Base-by-base conservation (phyloP, 768 basidiomycete species). In the Scleroderma citrinum region DNA sequence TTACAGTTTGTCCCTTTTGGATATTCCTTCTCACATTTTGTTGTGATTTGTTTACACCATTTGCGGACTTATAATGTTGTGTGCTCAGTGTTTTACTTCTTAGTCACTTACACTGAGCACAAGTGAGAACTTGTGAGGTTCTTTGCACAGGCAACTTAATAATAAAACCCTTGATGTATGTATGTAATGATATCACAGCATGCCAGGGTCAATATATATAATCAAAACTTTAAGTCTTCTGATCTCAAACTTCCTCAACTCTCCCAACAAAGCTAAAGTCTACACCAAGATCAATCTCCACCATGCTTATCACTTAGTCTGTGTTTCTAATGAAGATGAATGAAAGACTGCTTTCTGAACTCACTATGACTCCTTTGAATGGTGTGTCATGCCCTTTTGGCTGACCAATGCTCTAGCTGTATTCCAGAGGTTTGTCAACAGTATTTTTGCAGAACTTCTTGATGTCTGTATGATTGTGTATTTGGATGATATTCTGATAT, bases 261-360 rank as follows among this genome's bases (percentile, higher is more conserved):
- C 34, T 35, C 34, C 34, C n/a, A 14, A 5, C 13, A 35, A 35
- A 12, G 34, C 26, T 35, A 51, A 46, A 5, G 45, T 59, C 32
- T 74, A 66, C 53, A 62, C 64, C 0, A 67, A 66, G 31, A 48
- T 77, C 11, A 61, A 78, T 54, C 60, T 77, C 5, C 51, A 60
- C 5, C 60, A 63, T 38, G 71, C 68, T 0, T 77, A 67, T 53
- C 69, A 76, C 53, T 69, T 72, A 12, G 55, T 77, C n/a, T 56
- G 69, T 2, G 69, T 75, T 20, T 49, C 51, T n/a, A 53, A 59
- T 11, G 67, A 68, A 0, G 58, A 71, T 48, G 65, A 70, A 47
- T 67, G 65, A 62, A 72, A 72, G 47, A 71, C 69, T 1, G 69
- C 70, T 0, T 74, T 75, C 57, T 46, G 57, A 10, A 68, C 63